phyloP scores from a whole-genome alignment of 1,139 yeast species.

The Hyphopichia wangnamkhiaoensis region DNA sequence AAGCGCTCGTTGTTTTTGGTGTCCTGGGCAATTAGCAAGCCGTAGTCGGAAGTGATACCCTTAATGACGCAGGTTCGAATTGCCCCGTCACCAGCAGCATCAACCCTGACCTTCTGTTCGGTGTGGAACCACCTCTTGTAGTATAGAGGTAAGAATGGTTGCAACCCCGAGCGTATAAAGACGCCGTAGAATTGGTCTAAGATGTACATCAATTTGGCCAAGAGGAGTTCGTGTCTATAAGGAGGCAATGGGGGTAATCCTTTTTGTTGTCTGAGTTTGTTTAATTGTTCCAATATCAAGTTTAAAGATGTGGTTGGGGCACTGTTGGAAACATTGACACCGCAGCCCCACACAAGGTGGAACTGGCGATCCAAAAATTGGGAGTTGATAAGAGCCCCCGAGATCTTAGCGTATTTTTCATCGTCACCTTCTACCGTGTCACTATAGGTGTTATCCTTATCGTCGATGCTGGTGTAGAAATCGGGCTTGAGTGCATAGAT shows the following conservation, averaged over 20 bases:
- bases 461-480: conserved; percentile 31
- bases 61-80: conserved; percentile 54
- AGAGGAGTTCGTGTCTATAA: conserved; percentile 59
- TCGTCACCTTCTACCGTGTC: conserved; percentile 40
- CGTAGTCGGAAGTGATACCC: conserved; percentile 86
- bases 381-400: conserved; percentile 85
- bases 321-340: conserved; percentile 79
- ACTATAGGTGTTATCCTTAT: conserved; percentile 30
- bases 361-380: conserved; percentile 61
- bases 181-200: conserved; percentile 61
- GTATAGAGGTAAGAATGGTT: conserved; percentile 69
- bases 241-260: conserved; percentile 50
- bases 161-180: conserved; percentile 67
- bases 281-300: conserved; percentile 60
- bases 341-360: conserved; percentile 77
- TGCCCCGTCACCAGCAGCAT: conserved; percentile 44
- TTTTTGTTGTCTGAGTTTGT: conserved; percentile 42
- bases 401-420: conserved; percentile 67
- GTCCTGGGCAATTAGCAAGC: conserved; percentile 77
- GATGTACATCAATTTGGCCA: conserved; percentile 70
- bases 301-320: conserved; percentile 93
- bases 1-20: conserved; percentile 56
- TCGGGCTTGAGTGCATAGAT: conserved; percentile 74
- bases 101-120: conserved; percentile 62
- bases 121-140: conserved; percentile 86